Percentiles rank a stretch among this genome's conserved stretches.
Evolutionary conservation across 441 rosid genomes (phyloP).

Genomic region (Pelargonium cotyledonis): DNA sequence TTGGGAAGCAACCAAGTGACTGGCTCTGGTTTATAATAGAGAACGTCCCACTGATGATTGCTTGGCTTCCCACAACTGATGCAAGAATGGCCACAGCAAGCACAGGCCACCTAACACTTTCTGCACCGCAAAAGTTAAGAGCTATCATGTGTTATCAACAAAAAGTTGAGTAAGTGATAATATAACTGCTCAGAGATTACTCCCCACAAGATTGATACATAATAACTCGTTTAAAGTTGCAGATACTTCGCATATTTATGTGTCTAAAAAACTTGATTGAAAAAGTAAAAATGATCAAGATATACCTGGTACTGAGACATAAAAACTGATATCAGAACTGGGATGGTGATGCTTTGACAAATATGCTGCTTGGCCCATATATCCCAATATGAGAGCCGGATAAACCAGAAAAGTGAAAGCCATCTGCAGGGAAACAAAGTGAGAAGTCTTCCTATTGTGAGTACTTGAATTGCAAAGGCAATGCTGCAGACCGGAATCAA

Average conservation of each 20-base stretch:
- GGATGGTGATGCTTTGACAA: slow-evolving; percentile 70
- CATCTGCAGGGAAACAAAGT: slow-evolving; percentile 38
- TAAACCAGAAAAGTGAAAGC: slow-evolving; percentile 93
- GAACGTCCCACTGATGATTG: slow-evolving; percentile 94
- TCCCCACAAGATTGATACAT: neutral
- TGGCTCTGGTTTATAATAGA: slow-evolving; percentile 97
- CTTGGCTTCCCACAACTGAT: slow-evolving; percentile 97
- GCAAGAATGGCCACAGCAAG: slow-evolving; percentile 86
- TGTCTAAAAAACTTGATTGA: neutral
- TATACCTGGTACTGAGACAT: slow-evolving; percentile 82
- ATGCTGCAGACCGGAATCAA: neutral
- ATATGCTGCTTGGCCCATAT: slow-evolving; percentile 99
- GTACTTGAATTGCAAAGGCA: slow-evolving; percentile 2
- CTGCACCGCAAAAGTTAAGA: slow-evolving; percentile 35
- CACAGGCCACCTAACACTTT: slow-evolving; percentile 71
- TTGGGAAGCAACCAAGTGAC: slow-evolving; percentile 90
- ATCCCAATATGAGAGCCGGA: slow-evolving; percentile 89
- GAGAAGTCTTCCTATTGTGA: slow-evolving; percentile 6
- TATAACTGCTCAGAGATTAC: neutral
- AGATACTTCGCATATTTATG: neutral
- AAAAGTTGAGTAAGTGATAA: neutral
- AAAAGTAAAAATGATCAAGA: slow-evolving; percentile 1
- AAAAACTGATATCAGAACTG: slow-evolving; percentile 61
- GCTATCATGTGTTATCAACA: slow-evolving; percentile 10
- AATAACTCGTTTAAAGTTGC: too few species aligned